Percentiles rank a stretch among this genome's conserved stretches.
Conservation (phyloP, 257 asterid genomes). For the Penstemon eatonii region DNA sequence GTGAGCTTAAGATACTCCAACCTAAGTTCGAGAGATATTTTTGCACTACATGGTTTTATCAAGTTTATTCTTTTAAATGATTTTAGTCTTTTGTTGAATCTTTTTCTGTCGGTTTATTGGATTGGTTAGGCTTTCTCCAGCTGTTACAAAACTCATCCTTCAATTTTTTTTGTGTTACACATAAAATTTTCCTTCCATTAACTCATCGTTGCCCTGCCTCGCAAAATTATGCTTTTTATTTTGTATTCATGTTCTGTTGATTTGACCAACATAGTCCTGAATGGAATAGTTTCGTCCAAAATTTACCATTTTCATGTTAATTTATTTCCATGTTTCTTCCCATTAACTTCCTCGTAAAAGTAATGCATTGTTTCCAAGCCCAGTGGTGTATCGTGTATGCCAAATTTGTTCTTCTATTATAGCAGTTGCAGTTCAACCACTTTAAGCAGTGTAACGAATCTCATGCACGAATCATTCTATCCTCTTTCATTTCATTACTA, state of each 20-base stretch:
- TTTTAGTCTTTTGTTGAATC: background rate
- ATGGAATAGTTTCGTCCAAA: background rate
- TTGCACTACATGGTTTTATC: background rate
- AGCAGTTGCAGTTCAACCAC: background rate
- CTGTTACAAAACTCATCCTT: background rate
- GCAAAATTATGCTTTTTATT: background rate
- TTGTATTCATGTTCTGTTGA: background rate
- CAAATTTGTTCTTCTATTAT: slow-evolving; percentile 1
- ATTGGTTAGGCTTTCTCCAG: background rate
- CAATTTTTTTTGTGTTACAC: too few relatives aligned
- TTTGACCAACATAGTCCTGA: background rate
- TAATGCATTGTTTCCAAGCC: slow-evolving; percentile 1
- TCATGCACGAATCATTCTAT: background rate
- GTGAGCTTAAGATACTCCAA: background rate
- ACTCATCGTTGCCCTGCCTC: too few relatives aligned
- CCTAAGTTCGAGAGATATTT: background rate
- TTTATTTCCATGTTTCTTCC: background rate
- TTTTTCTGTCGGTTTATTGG: background rate
- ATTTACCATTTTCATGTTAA: background rate
- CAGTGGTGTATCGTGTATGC: background rate
- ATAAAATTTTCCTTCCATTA: too few relatives aligned
- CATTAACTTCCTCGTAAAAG: background rate
- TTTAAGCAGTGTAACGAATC: slow-evolving; percentile 4
- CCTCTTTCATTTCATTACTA: slow-evolving; percentile 2
- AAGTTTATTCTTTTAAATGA: slow-evolving; percentile 13